A percentile compares a stretch with the other conserved stretches of the same genome.
Conservation (phyloP, 257 asterid genomes). For the Linderniella brevidens region DNA sequence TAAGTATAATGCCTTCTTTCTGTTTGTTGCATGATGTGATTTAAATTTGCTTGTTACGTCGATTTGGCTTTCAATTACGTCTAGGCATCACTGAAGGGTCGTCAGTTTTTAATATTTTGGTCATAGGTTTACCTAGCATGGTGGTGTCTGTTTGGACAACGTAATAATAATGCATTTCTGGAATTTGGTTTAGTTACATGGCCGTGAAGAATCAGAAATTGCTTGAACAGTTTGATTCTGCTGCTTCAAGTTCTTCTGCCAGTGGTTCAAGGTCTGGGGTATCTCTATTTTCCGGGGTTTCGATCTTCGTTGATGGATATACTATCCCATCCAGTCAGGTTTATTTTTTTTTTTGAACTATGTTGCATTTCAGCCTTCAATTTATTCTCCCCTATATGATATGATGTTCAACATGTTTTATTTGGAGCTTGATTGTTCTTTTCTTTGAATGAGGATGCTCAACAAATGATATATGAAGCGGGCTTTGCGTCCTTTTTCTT, state of each 20-base stretch:
- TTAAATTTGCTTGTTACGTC: no score
- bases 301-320: conserved; percentile 93
- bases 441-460: neutral
- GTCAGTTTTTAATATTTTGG: neutral
- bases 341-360: conserved; percentile 9
- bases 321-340: conserved; percentile 97
- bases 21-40: no score
- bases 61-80: no score
- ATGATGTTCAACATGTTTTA: neutral
- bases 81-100: no score
- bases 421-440: neutral
- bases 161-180: conserved; percentile 8
- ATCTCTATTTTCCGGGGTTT: conserved; percentile 59
- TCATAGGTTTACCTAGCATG: neutral
- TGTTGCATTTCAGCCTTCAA: conserved; percentile 5
- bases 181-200: conserved; percentile 64
- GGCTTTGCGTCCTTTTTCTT: neutral
- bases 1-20: no score
- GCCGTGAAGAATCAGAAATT: conserved; percentile 76
- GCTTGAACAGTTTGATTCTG: conserved; percentile 70
- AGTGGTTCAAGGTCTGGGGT: conserved; percentile 29
- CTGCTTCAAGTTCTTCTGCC: conserved; percentile 64
- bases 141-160: neutral
- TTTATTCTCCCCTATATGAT: conserved; percentile 6
- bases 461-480: no score